Conservation (phyloP, 1,139 yeast species). For the Pichia norvegensis region DNA sequence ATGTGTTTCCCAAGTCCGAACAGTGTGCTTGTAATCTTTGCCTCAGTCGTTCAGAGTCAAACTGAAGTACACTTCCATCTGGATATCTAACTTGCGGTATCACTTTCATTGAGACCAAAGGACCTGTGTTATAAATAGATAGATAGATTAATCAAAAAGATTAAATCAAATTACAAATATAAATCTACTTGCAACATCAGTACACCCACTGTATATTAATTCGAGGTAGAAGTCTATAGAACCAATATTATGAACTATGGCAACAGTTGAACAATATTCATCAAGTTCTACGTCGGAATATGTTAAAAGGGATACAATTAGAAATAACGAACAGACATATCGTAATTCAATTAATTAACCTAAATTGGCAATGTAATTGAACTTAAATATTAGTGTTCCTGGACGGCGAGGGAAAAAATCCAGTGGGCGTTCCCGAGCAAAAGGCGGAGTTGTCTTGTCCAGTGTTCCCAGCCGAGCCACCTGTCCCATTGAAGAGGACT, state of each 20-base stretch:
- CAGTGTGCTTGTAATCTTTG: conserved; percentile 13
- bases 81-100: not conserved
- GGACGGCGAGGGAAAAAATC: not conserved
- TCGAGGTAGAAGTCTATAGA: too few relatives aligned
- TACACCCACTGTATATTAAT: too few relatives aligned
- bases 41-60: conserved; percentile 12
- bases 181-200: too few relatives aligned
- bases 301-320: too few relatives aligned
- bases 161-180: too few relatives aligned
- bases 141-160: too few relatives aligned
- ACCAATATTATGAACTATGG: too few relatives aligned
- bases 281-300: too few relatives aligned
- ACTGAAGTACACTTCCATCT: conserved; percentile 1
- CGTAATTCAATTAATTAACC: not conserved
- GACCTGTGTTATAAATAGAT: too few relatives aligned
- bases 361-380: not conserved
- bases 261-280: too few relatives aligned
- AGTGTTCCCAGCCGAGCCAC: not conserved
- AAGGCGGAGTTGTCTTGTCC: not conserved
- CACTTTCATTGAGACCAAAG: not conserved
- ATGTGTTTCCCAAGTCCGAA: conserved; percentile 12
- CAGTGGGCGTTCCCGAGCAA: not conserved
- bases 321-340: too few relatives aligned
- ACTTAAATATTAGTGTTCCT: not conserved
- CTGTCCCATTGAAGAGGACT: not conserved